phyloP scores from a whole-genome alignment of 441 rosid species.

The Dalechampia spathulata region DNA sequence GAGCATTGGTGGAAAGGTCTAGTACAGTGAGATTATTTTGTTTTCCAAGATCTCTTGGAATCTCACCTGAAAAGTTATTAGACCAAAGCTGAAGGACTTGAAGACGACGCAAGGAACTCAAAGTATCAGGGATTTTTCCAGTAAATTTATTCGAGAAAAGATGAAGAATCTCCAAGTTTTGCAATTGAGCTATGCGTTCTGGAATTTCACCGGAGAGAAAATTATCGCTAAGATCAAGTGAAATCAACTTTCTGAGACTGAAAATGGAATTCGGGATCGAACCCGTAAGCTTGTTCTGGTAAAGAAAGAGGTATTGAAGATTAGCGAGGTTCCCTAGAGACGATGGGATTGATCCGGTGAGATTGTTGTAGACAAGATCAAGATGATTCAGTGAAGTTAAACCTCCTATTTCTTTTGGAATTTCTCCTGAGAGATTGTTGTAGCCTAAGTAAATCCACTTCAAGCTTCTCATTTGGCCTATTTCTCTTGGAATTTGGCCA shows the following conservation, averaged over 20 bases:
- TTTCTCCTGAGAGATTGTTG: conserved; percentile 72
- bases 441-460: conserved; percentile 89
- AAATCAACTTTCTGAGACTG: conserved; percentile 40
- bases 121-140: conserved; percentile 51
- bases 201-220: conserved; percentile 65
- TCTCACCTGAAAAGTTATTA: conserved; percentile 52
- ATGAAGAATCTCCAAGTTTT: conserved; percentile 69
- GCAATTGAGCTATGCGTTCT: conserved; percentile 40
- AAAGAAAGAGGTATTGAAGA: conserved; percentile 66
- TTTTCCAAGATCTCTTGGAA: conserved; percentile 59
- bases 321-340: conserved; percentile 50
- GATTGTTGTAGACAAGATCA: conserved; percentile 83
- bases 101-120: conserved; percentile 61
- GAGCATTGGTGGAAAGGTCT: conserved; percentile 79
- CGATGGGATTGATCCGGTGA: conserved; percentile 62
- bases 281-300: conserved; percentile 66
- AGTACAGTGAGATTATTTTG: conserved; percentile 56
- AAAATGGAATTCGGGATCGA: conserved; percentile 50
- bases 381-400: conserved; percentile 57
- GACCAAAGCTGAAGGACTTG: conserved; percentile 88
- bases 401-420: conserved; percentile 55
- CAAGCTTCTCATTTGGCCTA: conserved; percentile 48
- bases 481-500: conserved; percentile 44
- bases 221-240: conserved; percentile 83
- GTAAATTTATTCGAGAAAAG: conserved; percentile 72